phyloP scores from a whole-genome alignment of 176 grass and related monocot species.

The Paspalum notatum region DNA sequence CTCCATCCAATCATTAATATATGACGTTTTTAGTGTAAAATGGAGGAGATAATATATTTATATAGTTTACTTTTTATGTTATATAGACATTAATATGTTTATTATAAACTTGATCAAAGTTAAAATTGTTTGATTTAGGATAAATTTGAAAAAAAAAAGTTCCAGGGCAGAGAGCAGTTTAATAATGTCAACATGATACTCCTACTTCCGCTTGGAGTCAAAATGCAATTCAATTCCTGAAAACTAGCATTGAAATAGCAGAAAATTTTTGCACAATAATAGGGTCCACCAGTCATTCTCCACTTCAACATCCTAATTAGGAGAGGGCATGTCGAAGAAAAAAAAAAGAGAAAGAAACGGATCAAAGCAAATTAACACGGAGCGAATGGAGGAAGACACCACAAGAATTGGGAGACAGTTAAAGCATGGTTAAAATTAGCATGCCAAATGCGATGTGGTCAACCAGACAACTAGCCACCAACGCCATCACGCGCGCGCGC shows the following conservation, averaged over 20 bases:
- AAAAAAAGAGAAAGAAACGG: background rate
- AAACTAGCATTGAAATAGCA: too few relatives aligned
- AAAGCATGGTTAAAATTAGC: conserved; percentile 50
- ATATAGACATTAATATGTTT: too few relatives aligned
- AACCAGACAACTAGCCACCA: conserved; percentile 33
- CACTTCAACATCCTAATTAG: background rate
- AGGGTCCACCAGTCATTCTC: background rate
- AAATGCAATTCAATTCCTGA: background rate
- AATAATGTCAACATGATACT: too few relatives aligned
- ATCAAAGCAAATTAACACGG: background rate
- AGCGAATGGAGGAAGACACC: conserved; percentile 22
- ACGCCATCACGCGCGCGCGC: conserved; percentile 42
- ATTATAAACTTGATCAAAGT: too few relatives aligned
- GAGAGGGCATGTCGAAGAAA: background rate
- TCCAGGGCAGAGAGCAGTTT: too few relatives aligned
- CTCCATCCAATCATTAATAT: too few relatives aligned
- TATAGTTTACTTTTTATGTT: too few relatives aligned
- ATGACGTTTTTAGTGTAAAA: too few relatives aligned
- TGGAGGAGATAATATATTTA: too few relatives aligned
- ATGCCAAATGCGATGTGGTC: conserved; percentile 10
- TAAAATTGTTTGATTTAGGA: too few relatives aligned
- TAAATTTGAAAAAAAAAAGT: too few relatives aligned
- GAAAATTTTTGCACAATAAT: background rate
- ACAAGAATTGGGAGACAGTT: conserved; percentile 27
- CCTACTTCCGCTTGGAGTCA: too few relatives aligned